Evolutionary conservation across 2,329 filamentous ascomycete species (phyloP).

Genomic region (Talaromyces sp.): DNA sequence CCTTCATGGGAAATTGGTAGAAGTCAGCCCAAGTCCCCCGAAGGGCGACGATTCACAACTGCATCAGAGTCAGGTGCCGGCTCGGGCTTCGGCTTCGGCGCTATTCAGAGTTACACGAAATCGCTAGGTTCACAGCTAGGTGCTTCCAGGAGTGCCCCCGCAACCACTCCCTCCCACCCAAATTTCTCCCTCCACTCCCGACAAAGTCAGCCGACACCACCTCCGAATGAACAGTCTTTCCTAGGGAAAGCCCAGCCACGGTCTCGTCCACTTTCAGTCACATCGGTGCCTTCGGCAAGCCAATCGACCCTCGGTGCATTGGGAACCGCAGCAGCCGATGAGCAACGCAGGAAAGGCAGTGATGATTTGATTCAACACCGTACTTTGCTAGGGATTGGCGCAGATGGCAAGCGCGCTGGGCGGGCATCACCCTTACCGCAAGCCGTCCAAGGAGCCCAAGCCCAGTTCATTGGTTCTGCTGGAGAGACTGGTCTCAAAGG

Average conservation of each 20-base stretch:
- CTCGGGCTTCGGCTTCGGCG: slow-evolving; percentile 38
- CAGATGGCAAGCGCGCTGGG: slow-evolving; percentile 75
- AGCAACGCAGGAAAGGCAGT: slow-evolving; percentile 45
- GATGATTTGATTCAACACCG: slow-evolving; percentile 61
- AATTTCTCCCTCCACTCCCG: slow-evolving; percentile 32
- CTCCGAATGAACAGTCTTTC: slow-evolving; percentile 35
- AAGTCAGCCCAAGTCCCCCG: slow-evolving; percentile 39
- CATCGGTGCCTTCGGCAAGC: slow-evolving; percentile 32
- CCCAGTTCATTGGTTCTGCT: slow-evolving; percentile 71
- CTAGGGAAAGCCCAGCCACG: slow-evolving; percentile 31
- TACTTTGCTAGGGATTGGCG: slow-evolving; percentile 67
- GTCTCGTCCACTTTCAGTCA: slow-evolving; percentile 34
- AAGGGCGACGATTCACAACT: slow-evolving; percentile 33
- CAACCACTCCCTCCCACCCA: slow-evolving; percentile 7
- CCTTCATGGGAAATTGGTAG: slow-evolving; percentile 37
- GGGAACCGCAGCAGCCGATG: slow-evolving; percentile 31
- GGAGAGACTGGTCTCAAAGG: slow-evolving; percentile 89
- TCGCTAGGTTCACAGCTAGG: slow-evolving; percentile 39
- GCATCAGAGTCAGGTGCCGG: slow-evolving; percentile 29
- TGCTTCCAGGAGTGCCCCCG: slow-evolving; percentile 30
- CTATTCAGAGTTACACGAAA: slow-evolving; percentile 43
- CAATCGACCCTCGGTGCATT: slow-evolving; percentile 26
- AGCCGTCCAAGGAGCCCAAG: slow-evolving; percentile 87
- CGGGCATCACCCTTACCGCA: slow-evolving; percentile 86
- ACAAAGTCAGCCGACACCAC: slow-evolving; percentile 33